Conservation (phyloP, 352 stramenopile species). For the Phytophthora nicotianae region DNA sequence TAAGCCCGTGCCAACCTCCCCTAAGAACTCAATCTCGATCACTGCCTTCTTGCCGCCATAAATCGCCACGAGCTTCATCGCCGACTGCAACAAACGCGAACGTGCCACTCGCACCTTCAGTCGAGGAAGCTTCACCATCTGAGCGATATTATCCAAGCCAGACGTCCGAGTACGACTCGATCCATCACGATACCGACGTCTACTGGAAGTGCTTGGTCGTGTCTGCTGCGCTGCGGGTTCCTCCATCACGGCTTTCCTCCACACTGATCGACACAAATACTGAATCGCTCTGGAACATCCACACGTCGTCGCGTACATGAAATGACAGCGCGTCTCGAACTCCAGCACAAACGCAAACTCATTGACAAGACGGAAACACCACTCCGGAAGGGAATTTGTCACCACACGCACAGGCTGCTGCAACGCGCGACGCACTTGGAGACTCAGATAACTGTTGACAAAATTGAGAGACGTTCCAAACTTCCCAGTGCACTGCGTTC, state of each 20-base stretch:
- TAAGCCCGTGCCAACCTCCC: slow-evolving; percentile 75
- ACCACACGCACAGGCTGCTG: slow-evolving; percentile 69
- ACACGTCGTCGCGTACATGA: slow-evolving; percentile 72
- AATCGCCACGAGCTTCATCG: slow-evolving; percentile 72
- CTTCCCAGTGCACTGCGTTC: slow-evolving; percentile 22
- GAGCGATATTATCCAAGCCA: slow-evolving; percentile 52
- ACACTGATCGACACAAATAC: slow-evolving; percentile 70
- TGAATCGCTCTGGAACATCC: slow-evolving; percentile 71
- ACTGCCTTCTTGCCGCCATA: slow-evolving; percentile 79
- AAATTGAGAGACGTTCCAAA: slow-evolving; percentile 32
- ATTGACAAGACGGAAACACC: slow-evolving; percentile 57
- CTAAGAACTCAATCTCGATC: slow-evolving; percentile 83
- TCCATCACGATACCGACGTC: slow-evolving; percentile 46
- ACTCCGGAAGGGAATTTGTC: slow-evolving; percentile 61
- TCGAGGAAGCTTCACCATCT: slow-evolving; percentile 77
- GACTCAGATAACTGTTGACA: slow-evolving; percentile 63
- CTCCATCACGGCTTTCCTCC: slow-evolving; percentile 63
- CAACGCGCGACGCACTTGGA: slow-evolving; percentile 64
- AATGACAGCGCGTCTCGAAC: slow-evolving; percentile 67
- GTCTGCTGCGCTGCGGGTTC: slow-evolving; percentile 31
- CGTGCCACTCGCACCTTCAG: slow-evolving; percentile 78
- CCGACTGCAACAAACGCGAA: slow-evolving; percentile 63
- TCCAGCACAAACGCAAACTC: slow-evolving; percentile 71
- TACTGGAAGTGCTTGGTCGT: slow-evolving; percentile 18
- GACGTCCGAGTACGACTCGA: slow-evolving; percentile 39